Conservation (phyloP, 1,284 basidiomycete species). For the Veloboletus limbatus region DNA sequence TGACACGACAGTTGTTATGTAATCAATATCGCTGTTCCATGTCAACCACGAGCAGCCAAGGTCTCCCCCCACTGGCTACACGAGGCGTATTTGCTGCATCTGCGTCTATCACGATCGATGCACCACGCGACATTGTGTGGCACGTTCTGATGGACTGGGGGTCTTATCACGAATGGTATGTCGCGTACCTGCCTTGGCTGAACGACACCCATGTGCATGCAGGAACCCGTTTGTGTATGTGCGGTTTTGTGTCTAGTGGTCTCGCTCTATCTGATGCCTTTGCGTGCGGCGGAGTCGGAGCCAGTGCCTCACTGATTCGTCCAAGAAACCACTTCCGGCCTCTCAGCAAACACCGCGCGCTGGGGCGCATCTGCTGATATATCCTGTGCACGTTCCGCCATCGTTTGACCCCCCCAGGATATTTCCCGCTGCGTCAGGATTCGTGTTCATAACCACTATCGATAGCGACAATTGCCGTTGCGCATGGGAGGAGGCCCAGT, state of each 20-base stretch:
- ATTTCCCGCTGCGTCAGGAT: slow-evolving; percentile 37
- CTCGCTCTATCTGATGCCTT: background rate
- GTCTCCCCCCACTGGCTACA: slow-evolving; percentile 22
- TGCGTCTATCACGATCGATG: slow-evolving; percentile 34
- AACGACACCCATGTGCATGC: too few species aligned
- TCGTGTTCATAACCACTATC: slow-evolving; percentile 43
- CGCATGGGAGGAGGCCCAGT: slow-evolving; percentile 50
- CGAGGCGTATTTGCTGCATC: slow-evolving; percentile 27
- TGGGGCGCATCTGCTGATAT: slow-evolving; percentile 47
- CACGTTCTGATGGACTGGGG: slow-evolving; percentile 35
- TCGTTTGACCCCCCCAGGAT: slow-evolving; percentile 41
- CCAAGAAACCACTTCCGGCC: slow-evolving; percentile 37
- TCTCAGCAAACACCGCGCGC: slow-evolving; percentile 44
- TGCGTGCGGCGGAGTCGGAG: slow-evolving; percentile 43
- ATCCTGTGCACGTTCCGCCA: slow-evolving; percentile 57
- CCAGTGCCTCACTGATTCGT: slow-evolving; percentile 48
- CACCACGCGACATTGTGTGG: slow-evolving; percentile 35
- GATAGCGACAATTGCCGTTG: slow-evolving; percentile 52
- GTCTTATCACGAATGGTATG: slow-evolving; percentile 34
- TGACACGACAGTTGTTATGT: too few species aligned
- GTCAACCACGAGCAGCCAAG: slow-evolving; percentile 3
- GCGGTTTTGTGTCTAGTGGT: background rate
- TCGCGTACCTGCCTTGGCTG: too few species aligned
- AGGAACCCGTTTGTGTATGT: slow-evolving; percentile 71
- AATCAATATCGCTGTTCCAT: background rate